Evolutionary conservation across 1,284 basidiomycete genomes (phyloP).

Genomic region (Pascua sp.): DNA sequence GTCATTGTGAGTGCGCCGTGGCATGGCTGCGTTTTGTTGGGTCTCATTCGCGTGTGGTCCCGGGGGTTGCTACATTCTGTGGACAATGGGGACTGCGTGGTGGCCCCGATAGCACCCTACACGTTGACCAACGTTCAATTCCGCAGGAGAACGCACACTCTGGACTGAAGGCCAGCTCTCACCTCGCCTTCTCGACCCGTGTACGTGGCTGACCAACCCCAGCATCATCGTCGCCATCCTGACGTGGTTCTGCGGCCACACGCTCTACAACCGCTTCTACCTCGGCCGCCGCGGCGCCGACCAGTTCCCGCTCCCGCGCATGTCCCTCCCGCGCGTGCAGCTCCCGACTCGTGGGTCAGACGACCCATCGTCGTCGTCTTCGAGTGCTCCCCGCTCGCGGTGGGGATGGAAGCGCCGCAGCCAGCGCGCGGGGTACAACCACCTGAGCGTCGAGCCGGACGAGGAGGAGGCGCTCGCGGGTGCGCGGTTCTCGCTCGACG

Average conservation of each 20-base stretch:
- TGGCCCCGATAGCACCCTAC: neutral
- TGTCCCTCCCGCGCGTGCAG: conserved; percentile 9
- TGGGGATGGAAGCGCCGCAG: conserved; percentile 28
- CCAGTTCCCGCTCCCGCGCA: conserved; percentile 36
- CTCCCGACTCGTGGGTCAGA: neutral
- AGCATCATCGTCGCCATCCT: conserved; percentile 43
- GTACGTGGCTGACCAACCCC: neutral
- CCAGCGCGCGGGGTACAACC: conserved; percentile 31
- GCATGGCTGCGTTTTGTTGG: no score
- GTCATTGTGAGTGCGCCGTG: conserved; percentile 28
- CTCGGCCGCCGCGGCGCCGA: conserved; percentile 41
- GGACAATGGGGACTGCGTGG: no score
- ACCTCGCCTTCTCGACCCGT: no score
- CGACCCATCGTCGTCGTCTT: no score
- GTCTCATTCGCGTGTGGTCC: no score
- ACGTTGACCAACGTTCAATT: no score
- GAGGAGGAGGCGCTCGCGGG: conserved; percentile 59
- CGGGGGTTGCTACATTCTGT: no score
- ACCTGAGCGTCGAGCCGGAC: conserved; percentile 39
- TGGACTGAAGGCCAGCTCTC: no score
- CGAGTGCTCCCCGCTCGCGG: no score
- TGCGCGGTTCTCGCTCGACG: conserved; percentile 43
- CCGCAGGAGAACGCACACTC: no score
- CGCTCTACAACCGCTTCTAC: conserved; percentile 46
- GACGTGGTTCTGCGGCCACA: conserved; percentile 45